Evolutionary conservation across 139 green algal species (phyloP).

Genomic region (Chlamydomonas eustigma): DNA sequence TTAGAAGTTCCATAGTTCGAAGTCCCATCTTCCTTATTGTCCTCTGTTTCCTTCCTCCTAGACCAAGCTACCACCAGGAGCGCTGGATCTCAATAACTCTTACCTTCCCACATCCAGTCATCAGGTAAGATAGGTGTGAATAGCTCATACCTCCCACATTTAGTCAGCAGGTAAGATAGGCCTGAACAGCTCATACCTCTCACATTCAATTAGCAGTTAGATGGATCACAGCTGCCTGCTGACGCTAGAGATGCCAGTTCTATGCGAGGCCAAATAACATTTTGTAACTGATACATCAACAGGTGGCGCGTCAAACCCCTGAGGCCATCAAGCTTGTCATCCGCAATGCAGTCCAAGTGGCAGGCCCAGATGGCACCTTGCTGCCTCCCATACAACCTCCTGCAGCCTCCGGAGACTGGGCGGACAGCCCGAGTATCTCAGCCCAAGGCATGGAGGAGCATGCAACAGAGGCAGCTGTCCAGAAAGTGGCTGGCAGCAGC

Average conservation of each 20-base stretch:
- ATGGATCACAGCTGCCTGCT: too few species aligned
- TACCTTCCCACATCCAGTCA: conserved; percentile 6
- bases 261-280: too few species aligned
- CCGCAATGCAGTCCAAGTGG: neutral
- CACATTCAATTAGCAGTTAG: too few species aligned
- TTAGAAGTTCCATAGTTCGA: too few species aligned
- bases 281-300: too few species aligned
- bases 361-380: neutral
- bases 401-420: neutral
- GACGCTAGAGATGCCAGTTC: too few species aligned
- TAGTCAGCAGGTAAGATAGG: too few species aligned
- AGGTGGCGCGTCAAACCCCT: neutral
- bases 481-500: neutral
- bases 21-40: too few species aligned
- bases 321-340: conserved; percentile 13
- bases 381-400: neutral
- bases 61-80: conserved; percentile 12
- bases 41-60: too few species aligned
- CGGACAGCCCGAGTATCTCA: neutral
- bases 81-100: conserved; percentile 16
- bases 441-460: neutral
- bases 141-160: too few species aligned
- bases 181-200: too few species aligned
- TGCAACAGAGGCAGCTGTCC: neutral
- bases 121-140: conserved; percentile 10